Evolutionary conservation across 2,329 filamentous ascomycete species (phyloP).

Genomic region (Chaetomiaceae sp.): DNA sequence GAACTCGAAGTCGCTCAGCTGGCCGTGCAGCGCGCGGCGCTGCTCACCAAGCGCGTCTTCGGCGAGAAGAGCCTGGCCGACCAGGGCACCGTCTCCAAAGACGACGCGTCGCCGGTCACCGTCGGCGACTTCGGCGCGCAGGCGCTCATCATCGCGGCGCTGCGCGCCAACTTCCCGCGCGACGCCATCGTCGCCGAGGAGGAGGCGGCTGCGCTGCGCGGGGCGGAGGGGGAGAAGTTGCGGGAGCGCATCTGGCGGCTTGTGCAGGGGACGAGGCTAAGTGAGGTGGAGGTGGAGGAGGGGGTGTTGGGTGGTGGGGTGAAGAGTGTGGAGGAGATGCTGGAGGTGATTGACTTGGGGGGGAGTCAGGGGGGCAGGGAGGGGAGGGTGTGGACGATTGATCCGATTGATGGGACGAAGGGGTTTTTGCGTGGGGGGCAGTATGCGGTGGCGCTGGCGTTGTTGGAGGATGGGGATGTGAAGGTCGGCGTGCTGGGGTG

Average conservation of each 20-base stretch:
- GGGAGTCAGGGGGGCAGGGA: conserved; percentile 63
- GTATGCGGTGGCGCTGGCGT: conserved; percentile 88
- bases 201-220: conserved; percentile 43
- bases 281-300: conserved; percentile 61
- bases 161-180: conserved; percentile 45
- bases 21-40: conserved; percentile 67
- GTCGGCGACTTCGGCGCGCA: conserved; percentile 56
- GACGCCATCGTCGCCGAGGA: conserved; percentile 54
- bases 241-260: conserved; percentile 45
- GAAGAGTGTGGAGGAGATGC: conserved; percentile 59
- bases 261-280: conserved; percentile 51
- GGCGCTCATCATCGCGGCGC: conserved; percentile 47
- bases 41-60: conserved; percentile 44
- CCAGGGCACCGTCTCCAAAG: conserved; percentile 21
- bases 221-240: conserved; percentile 36
- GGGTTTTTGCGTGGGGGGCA: conserved; percentile 94
- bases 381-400: conserved; percentile 90
- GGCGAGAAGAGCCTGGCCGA: conserved; percentile 13
- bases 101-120: conserved; percentile 41
- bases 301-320: conserved; percentile 56
- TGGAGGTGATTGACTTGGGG: conserved; percentile 61
- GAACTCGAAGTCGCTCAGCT: conserved; percentile 76
- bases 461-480: conserved; percentile 90
- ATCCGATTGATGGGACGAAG: conserved; percentile 97
- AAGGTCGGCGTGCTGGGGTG: conserved; percentile 92